Base-by-base conservation (phyloP, 192 early-diverging fungal genomes). In the Mortierella alpina region DNA sequence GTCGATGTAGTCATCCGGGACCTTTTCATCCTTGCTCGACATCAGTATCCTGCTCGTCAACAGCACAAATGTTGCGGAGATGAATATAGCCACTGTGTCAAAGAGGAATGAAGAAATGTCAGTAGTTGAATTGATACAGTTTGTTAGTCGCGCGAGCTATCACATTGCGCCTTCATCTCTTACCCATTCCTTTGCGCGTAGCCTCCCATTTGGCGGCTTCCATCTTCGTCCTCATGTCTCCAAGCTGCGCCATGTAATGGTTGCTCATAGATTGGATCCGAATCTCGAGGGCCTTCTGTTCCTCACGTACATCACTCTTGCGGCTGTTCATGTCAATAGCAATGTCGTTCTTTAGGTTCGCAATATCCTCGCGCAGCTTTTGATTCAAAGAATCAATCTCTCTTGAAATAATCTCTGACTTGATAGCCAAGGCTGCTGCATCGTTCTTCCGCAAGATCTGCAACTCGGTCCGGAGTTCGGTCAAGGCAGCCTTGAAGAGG, bases 311-410 rank as follows among this genome's bases (percentile, higher is more conserved):
- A 48, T 98, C 96, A 52, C 93, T 89, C 72, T 94, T 95, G 71
- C 93, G 92, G 73, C 93, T 93, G 82, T 95, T 98, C 81, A 98
- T 83, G 72, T 98, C 96, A 66, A 98, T 91, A 22, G 91, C 86
- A 52, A 98, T 91, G n/a, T 96, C 94, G 14, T 91, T 88, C 68
- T 94, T 94, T 82, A 97, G 76, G 41, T 88, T 89, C 6, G 89
- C 88, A 20, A 95, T 86, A 52, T 93, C 88, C 55, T 98, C 96
- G n/a, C 90, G 85, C 45, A 94, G 83, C 46, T 88, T 88, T 55
- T 93, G 93, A 47, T 86, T 88, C 66, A 96, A 64, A 0, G 89
- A 87, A 62, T 96, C 94, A 20, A 96, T 88, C 60, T 95, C 95
- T 54, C 95, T 86, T 62, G 90, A 86, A 40, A 96, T 93, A 2